These are phyloP conservation scores for Bimuria novae-zelandiae DNA, from an alignment of 2,329 filamentous ascomycete species.

Conservation along the genomic window DNA sequence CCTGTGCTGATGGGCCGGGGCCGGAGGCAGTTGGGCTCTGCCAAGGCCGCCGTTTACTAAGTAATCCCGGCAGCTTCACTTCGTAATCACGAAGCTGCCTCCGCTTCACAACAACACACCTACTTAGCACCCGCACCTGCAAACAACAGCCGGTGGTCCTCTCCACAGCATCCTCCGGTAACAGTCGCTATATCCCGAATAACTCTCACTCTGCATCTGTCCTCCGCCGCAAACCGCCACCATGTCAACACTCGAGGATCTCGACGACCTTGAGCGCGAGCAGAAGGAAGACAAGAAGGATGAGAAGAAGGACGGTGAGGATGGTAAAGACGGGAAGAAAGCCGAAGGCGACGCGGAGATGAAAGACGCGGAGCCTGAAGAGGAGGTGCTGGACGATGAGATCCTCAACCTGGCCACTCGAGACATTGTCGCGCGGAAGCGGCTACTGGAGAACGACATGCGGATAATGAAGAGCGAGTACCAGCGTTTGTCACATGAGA, in stretches of 20 bases:
- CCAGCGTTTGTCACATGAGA: constrained; percentile 92
- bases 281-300: constrained; percentile 72
- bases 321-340: constrained; percentile 61
- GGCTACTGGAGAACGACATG: constrained; percentile 94
- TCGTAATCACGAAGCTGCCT: constrained; percentile 9
- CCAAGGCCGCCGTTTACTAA: constrained; percentile 7
- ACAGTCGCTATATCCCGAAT: neutral
- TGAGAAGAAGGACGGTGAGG: constrained; percentile 56
- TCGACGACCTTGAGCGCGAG: constrained; percentile 84
- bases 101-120: constrained; percentile 6
- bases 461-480: constrained; percentile 98
- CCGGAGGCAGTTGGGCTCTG: neutral
- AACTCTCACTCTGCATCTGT: neutral
- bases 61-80: constrained; percentile 6
- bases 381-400: constrained; percentile 87
- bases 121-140: neutral
- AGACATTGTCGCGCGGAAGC: constrained; percentile 89
- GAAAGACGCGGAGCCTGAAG: constrained; percentile 74
- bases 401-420: constrained; percentile 90
- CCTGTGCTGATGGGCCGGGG: neutral
- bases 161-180: neutral
- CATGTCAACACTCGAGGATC: constrained; percentile 92
- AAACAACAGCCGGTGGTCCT: neutral
- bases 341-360: constrained; percentile 81
- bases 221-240: constrained; percentile 31